Evolutionary conservation across 1,284 basidiomycete genomes (phyloP).

Genomic region (Ganoderma multipileum): DNA sequence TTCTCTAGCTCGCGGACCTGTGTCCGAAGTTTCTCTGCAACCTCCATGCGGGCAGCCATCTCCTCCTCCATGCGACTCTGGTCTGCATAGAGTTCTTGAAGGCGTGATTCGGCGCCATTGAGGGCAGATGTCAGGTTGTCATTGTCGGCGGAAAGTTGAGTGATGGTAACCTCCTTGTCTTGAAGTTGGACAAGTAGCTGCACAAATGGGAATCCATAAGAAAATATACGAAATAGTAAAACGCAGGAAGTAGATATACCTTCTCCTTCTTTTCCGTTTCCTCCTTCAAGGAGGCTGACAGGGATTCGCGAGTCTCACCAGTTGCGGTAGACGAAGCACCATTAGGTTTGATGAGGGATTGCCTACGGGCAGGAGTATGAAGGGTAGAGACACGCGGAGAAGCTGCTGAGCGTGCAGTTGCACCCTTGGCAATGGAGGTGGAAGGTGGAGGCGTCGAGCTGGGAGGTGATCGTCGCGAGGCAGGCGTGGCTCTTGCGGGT

Average conservation of each 20-base stretch:
- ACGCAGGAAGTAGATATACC: slow-evolving; percentile 47
- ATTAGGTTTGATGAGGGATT: slow-evolving; percentile 54
- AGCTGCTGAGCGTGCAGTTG: slow-evolving; percentile 48
- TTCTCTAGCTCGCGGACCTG: slow-evolving; percentile 84
- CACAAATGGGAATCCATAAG: slow-evolving; percentile 14
- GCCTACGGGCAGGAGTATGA: slow-evolving; percentile 49
- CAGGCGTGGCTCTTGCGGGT: slow-evolving; percentile 47
- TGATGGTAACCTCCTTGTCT: slow-evolving; percentile 75
- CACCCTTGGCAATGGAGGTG: slow-evolving; percentile 44
- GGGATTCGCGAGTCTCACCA: slow-evolving; percentile 51
- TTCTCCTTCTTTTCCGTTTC: slow-evolving; percentile 84
- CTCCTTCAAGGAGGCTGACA: slow-evolving; percentile 68
- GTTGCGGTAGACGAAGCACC: slow-evolving; percentile 43
- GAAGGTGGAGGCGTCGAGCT: slow-evolving; percentile 33
- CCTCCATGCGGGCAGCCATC: slow-evolving; percentile 77
- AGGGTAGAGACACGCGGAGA: slow-evolving; percentile 42
- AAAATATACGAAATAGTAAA: slow-evolving; percentile 15
- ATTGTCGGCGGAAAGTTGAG: slow-evolving; percentile 67
- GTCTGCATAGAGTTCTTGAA: slow-evolving; percentile 80
- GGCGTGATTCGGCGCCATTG: slow-evolving; percentile 67
- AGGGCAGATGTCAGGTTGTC: slow-evolving; percentile 66
- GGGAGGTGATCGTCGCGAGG: slow-evolving; percentile 49
- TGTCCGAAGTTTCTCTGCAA: slow-evolving; percentile 75
- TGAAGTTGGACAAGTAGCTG: slow-evolving; percentile 79
- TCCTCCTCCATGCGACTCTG: slow-evolving; percentile 81